phyloP scores from a whole-genome alignment of 1,284 basidiomycete genomes.

The Peniophora sp. region DNA sequence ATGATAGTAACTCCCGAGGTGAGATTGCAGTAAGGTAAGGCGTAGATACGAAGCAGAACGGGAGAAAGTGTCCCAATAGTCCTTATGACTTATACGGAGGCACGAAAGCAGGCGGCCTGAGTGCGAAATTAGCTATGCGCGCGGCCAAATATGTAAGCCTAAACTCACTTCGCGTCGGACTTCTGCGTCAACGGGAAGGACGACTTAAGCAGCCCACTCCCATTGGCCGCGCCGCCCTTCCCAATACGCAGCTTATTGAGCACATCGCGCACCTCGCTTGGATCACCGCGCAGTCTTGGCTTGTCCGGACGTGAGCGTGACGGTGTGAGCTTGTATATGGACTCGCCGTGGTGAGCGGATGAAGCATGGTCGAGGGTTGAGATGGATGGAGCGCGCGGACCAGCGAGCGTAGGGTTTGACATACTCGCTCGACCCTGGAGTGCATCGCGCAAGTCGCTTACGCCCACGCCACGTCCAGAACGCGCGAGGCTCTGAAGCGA shows the following conservation, averaged over 20 bases:
- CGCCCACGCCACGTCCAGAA: slow-evolving; percentile 71
- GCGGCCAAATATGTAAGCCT: slow-evolving; percentile 10
- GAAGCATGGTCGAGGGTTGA: slow-evolving; percentile 67
- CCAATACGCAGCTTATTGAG: slow-evolving; percentile 72
- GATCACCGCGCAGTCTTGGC: slow-evolving; percentile 36
- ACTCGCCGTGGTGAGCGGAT: slow-evolving; percentile 36
- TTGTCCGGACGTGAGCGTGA: slow-evolving; percentile 51
- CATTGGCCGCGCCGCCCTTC: slow-evolving; percentile 44
- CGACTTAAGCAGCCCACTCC: slow-evolving; percentile 49
- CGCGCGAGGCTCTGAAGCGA: slow-evolving; percentile 75
- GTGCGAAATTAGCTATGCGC: background rate
- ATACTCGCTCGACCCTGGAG: slow-evolving; percentile 74
- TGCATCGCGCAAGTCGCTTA: slow-evolving; percentile 80
- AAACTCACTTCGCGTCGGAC: slow-evolving; percentile 28
- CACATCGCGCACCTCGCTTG: slow-evolving; percentile 73
- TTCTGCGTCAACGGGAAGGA: slow-evolving; percentile 50
- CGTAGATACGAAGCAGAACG: background rate
- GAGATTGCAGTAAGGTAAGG: background rate
- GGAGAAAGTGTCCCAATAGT: background rate
- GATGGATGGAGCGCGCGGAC: slow-evolving; percentile 50
- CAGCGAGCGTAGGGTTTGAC: slow-evolving; percentile 62
- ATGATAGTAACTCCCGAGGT: slow-evolving; percentile 5
- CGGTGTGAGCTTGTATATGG: slow-evolving; percentile 26
- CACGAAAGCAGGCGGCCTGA: slow-evolving; percentile 14
- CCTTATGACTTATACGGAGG: slow-evolving; percentile 21